Base-by-base conservation (phyloP, 148 eudicot species). In the Gaultheria prostrata region DNA sequence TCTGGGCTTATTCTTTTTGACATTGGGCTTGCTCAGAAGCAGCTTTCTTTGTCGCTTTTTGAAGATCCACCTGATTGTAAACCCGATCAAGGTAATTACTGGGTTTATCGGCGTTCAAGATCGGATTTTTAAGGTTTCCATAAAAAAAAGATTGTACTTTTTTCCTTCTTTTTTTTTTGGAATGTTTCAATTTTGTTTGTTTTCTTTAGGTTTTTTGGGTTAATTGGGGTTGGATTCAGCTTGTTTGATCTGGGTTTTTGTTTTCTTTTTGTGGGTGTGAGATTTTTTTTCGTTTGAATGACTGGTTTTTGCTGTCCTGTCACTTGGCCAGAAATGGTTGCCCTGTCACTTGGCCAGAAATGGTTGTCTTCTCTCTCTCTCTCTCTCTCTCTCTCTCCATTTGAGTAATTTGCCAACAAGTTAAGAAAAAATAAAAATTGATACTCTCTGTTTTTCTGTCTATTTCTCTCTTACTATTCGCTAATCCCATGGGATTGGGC, bases 31-130 rank as follows among this genome's bases (percentile, higher is more conserved):
- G 98, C 97, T 85, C 93, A 93, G 21, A 93, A 94, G 65, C 97
- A 94, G 51, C 89, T 93, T 17, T 94, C 98, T 73, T 82, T 94
- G 0, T 94, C 98, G 0, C 86, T 94, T 24, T 94, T 94, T 84
- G 98, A 94, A 87, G 94, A 93, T 88, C 98, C 98, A 1, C 98
- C 90, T 1, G 91, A 92, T 80, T 96, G 99, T 76, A 89, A 86
- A 49, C 80, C 89, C 17, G 82, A 84, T 26, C 61, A 85, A 84
- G 89, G 95, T 90, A 72, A 54, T 74, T 59, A 20, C 0, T 43
- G 59, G 14, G 24, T 53, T 35, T 80, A 28, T 51, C 65, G 7
- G 26, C 30, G n/a, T 28, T 54, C 21, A 20, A 50, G n/a, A 32
- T 33, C 20, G 10, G 32, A 11, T 30, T 3, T 8, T 0, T 46